Evolutionary conservation across 2,329 filamentous ascomycete genomes (phyloP).

Genomic region (Zymoseptoria pseudotritici): DNA sequence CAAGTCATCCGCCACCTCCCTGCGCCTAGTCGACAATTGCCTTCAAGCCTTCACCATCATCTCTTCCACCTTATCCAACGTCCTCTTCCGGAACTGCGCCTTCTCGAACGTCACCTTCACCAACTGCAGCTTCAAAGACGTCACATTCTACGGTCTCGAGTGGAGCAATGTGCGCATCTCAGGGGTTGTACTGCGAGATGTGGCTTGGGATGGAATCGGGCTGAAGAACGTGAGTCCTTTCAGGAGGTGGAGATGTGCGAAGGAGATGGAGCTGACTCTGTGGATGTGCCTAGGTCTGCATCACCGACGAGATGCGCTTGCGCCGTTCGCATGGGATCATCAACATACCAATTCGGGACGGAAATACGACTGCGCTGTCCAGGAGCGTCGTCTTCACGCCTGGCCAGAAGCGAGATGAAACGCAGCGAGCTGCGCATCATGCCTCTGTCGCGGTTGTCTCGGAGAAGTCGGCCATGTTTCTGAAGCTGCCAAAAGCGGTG

Average conservation of each 20-base stretch:
- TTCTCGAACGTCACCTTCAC: slow-evolving; percentile 7
- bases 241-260: background rate
- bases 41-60: slow-evolving; percentile 5
- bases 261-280: background rate
- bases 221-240: slow-evolving; percentile 1
- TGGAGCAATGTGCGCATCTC: slow-evolving; percentile 3
- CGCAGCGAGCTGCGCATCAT: slow-evolving; percentile 2
- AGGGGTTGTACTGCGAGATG: slow-evolving; percentile 3
- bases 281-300: background rate
- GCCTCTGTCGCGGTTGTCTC: background rate
- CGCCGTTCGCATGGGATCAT: background rate
- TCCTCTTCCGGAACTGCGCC: slow-evolving; percentile 3
- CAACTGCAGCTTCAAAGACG: slow-evolving; percentile 7
- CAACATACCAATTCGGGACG: background rate
- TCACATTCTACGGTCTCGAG: slow-evolving; percentile 4
- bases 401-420: background rate
- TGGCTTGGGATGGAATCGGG: slow-evolving; percentile 1
- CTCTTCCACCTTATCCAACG: slow-evolving; percentile 2
- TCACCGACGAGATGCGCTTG: background rate
- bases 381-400: background rate
- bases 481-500: background rate
- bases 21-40: slow-evolving; percentile 3
- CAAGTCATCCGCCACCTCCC: background rate
- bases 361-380: background rate
- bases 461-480: background rate